phyloP scores from a whole-genome alignment of 441 rosid species.

The Gossypium davidsonii region DNA sequence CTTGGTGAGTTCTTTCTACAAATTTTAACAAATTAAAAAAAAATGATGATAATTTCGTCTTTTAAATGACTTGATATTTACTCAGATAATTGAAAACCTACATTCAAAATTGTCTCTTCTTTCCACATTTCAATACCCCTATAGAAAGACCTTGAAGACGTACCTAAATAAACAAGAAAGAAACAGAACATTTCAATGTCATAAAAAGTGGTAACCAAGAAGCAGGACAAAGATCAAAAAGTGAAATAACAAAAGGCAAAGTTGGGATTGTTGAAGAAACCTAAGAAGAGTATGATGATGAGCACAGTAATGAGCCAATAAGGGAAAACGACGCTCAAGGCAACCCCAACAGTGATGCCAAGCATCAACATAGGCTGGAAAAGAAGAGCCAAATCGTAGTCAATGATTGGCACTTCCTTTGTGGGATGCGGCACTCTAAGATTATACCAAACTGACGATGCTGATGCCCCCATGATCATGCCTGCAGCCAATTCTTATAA shows the following conservation, averaged over 20 bases:
- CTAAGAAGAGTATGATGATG: conserved; percentile 79
- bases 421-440: conserved; percentile 77
- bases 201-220: background rate
- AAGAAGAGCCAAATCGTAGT: conserved; percentile 80
- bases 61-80: background rate
- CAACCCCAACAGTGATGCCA: conserved; percentile 83
- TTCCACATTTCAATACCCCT: conserved; percentile 84
- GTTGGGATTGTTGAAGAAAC: conserved; percentile 20
- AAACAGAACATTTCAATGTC: background rate
- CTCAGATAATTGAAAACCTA: conserved; percentile 29
- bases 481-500: conserved; percentile 29
- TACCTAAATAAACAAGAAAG: conserved; percentile 35
- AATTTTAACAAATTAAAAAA: background rate
- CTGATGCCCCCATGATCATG: conserved; percentile 96
- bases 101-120: conserved; percentile 56
- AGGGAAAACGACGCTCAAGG: conserved; percentile 88
- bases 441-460: conserved; percentile 93
- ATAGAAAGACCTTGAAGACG: conserved; percentile 78
- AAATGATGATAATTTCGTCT: background rate
- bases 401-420: conserved; percentile 78
- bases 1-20: conserved; percentile 61
- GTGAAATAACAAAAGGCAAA: background rate
- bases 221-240: background rate
- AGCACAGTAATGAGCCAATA: conserved; percentile 89
- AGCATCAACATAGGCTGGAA: conserved; percentile 90